Evolutionary conservation across 2,329 filamentous ascomycete species (phyloP), one percentile per base, ranked within the genome.

Genomic region (Cytospora paraplurivora): DNA sequence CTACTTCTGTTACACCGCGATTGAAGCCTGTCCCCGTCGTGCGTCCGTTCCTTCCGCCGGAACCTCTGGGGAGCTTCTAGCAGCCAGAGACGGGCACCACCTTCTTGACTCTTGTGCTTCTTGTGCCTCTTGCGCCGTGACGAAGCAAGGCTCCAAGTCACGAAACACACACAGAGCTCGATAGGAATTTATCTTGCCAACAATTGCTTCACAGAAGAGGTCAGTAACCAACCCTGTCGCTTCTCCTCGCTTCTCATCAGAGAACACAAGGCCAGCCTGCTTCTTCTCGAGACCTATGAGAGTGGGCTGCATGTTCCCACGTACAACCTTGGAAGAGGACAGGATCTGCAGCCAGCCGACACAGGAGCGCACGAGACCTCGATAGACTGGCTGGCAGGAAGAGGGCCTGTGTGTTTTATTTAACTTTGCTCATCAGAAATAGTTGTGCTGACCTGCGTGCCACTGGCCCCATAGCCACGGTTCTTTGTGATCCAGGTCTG

Each of bases 1-100:
- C 60, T 54, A 56, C 63, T 65, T 65, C 56, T 59, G 63, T 63
- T 53, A 54, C 50, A 65, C 61, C 35, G 47, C 60, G 53, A 56
- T 55, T 27, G 37, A 59, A 32, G 10, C 50, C 50, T 27, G 50
- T 13, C 51, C 63, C 55, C 50, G 63, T 34, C 52, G 19, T 35
- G 38, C 51, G 55, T 44, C 44, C 51, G 54, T 55, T 59, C 38
- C 52, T 38, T 51, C 51, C 55, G 50, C n/a, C 58, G 50, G 58
- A 53, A 55, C 51, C 10, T 44, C 17, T 19, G 41, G 17, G 50
- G 58, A 53, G 49, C 51, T 19, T 44, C 17, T 19, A n/a, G 41
- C 41, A n/a, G 19, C n/a, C 41, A 6, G 41, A 44, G 15, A 44
- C 41, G 41, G 41, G 19, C 41, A 44, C 41, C 41, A 44, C 41